Base-by-base conservation (phyloP, 2,329 filamentous ascomycete genomes). In the Cercospora brassicicola region DNA sequence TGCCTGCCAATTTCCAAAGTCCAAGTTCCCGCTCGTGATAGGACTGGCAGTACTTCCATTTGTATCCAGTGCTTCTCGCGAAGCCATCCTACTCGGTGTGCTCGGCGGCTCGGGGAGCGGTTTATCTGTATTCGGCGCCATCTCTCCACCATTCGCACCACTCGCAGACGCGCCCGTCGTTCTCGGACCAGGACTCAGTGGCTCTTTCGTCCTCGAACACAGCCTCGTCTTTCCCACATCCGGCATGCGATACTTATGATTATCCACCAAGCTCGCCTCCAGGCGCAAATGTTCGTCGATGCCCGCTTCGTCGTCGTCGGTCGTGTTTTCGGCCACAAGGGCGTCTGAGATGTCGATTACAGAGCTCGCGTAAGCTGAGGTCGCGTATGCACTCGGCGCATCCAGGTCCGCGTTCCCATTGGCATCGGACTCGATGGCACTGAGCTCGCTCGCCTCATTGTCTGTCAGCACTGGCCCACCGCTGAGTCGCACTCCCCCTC, bases 161-260 rank as follows among this genome's bases (percentile, higher is more conserved):
- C 33, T 36, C n/a, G 59, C 33, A 55, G 39, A n/a, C 36, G 36
- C 56, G 15, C 23, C 48, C 84, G 83, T 39, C 33, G 60, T 59
- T 26, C n/a, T 68, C 8, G 74, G 72, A 20, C 67, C 67, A 23
- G 76, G 75, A 63, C 73, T 74, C 65, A 76, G 56, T 20, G 75
- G 76, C 69, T 76, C 73, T 67, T 77, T 76, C 28, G 76, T 77
- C 36, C 68, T 68, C 55, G 75, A 61, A 66, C 76, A 59, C 66
- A 76, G 57, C 45, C 76, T 68, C 85, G 80, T 88, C 87, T 83
- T 92, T 87, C 79, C 88, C 85, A 80, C 88, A 79, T 93, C 90
- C 65, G 90, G 90, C 77, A 92, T 81, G 55, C 88, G 86, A 77
- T 92, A 93, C 79, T 93, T 92, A 76, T 90, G 86, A 66, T 87